Conservation (phyloP, 2,329 filamentous ascomycete species). For the Emmonsiellopsis sp. region DNA sequence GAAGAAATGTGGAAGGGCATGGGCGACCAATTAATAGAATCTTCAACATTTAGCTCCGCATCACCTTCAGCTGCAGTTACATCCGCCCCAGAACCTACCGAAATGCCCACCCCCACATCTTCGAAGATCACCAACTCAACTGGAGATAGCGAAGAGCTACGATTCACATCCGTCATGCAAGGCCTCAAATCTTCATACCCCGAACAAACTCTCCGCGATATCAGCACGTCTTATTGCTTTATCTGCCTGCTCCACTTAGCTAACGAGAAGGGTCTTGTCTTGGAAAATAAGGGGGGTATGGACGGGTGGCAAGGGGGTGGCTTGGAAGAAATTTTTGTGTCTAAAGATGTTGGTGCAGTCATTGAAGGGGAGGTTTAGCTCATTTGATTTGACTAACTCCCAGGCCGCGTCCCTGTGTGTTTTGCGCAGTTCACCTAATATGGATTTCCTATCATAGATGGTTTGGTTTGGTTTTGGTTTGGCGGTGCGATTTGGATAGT, state of each 20-base stretch:
- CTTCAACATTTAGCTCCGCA: conserved; percentile 20
- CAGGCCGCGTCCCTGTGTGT: not conserved
- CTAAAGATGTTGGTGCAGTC: conserved; percentile 29
- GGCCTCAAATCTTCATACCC: conserved; percentile 78
- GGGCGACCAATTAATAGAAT: conserved; percentile 36
- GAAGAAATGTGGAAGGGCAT: conserved; percentile 59
- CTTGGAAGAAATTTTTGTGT: conserved; percentile 38
- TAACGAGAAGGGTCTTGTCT: conserved; percentile 81
- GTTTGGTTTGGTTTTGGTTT: not conserved
- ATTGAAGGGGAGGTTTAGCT: conserved; percentile 12
- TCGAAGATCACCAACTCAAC: conserved; percentile 26
- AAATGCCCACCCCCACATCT: conserved; percentile 20
- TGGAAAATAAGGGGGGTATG: conserved; percentile 48
- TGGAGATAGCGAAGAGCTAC: conserved; percentile 48
- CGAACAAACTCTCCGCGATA: conserved; percentile 78
- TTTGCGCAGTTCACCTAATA: not conserved
- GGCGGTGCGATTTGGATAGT: no score
- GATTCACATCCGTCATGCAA: conserved; percentile 90
- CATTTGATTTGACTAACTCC: not conserved
- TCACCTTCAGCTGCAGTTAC: conserved; percentile 11
- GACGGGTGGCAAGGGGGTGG: conserved; percentile 15
- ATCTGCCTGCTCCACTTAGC: conserved; percentile 86
- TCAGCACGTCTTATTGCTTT: conserved; percentile 88
- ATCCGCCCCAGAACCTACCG: not conserved
- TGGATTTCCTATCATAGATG: not conserved